Base-by-base conservation (phyloP, 163 green algal species). In the Chlamydomonas reinhardtii region DNA sequence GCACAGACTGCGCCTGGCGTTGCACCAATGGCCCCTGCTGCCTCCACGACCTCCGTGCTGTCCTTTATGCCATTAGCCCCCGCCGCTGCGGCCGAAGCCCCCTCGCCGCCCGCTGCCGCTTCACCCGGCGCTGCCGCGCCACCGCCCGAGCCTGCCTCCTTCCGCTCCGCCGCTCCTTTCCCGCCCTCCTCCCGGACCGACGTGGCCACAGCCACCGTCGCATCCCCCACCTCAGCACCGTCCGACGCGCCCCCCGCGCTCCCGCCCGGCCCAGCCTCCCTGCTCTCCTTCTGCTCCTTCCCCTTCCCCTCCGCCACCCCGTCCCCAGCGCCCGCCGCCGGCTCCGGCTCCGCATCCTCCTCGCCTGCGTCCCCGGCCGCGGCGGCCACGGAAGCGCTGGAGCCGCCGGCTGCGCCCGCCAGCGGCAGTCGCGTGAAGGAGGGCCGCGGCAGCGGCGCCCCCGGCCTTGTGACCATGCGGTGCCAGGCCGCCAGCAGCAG, bases 401-500 rank as follows among this genome's bases (percentile, higher is more conserved):
- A 19, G 64, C 64, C 29, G 27, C 68, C 68, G 16, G 2, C 68
- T 9, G 14, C 64, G 64, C 61, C 39, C 52, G 25, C 29, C 35
- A 29, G 31, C 59, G 31, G 48, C 52, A 22, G 9, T 0, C 66
- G 66, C 4, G 31, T 27, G 31, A 43, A 74, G 17, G 69, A 54
- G 34, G 69, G 34, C 22, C 69, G 69, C 20, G 69, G 69, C 69
- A 74, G 69, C 32, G 79, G 68, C 34, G 79, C 69, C 24, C 34
- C 24, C 6, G 79, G 79, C 37, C 69, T 52, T 17, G 68, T 85
- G 2, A 65, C 68, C 79, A 77, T 77, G 8, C 77, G 65, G 52
- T 85, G 77, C 77, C 77, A 85, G 2, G 79, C 79, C 12, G 68
- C 79, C 79, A 85, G 54, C 68, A 85, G 79, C 68, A 85, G 56